Evolutionary conservation across 2,329 filamentous ascomycete genomes (phyloP), one percentile per base, ranked within the genome.

Genomic region (Pseudogymnoascus sp.): DNA sequence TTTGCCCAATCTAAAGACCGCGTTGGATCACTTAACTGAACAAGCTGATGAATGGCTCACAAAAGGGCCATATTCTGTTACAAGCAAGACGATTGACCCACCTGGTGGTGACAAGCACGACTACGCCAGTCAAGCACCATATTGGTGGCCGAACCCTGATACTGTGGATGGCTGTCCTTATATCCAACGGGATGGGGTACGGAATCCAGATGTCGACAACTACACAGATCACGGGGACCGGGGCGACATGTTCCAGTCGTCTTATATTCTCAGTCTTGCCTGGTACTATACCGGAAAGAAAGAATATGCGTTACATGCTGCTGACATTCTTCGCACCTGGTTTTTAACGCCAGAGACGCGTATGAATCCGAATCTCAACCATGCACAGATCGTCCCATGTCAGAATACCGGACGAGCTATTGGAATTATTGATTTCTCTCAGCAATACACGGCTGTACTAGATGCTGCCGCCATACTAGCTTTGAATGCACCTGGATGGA

Each of bases 291-390:
- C 68, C 3, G 67, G 61, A n/a, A 50, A 67, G 4, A 54, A 61
- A 4, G 47, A 57, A 6, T 71, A 71, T 58, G 65, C 67, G 1
- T 20, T 28, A 18, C 68, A 71, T 47, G 68, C 69, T 1, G 60
- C 60, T 1, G 37, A 62, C 6, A 68, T 71, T 32, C 61, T 70
- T 3, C 63, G 65, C 9, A 71, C 66, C 1, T 70, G 68, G 68
- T 71, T 71, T 38, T 34, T 71, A 18, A 47, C 61, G 3, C 54
- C 64, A 1, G 59, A 57, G 2, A 70, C 69, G 4, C 62, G 61
- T 20, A 71, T 71, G 69, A 67, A 65, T 18, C 68, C 68, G 2
- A 68, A 70, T 58, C 65, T 71, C 6, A 63, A 69, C 54, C 68
- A 69, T 41, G 63, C 65, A 1, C 63, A 64, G 59, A 62, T 67